Evolutionary conservation across 345 rosid genomes (phyloP), one percentile per base, ranked within the genome.

Genomic region (Eucalyptus virginea): DNA sequence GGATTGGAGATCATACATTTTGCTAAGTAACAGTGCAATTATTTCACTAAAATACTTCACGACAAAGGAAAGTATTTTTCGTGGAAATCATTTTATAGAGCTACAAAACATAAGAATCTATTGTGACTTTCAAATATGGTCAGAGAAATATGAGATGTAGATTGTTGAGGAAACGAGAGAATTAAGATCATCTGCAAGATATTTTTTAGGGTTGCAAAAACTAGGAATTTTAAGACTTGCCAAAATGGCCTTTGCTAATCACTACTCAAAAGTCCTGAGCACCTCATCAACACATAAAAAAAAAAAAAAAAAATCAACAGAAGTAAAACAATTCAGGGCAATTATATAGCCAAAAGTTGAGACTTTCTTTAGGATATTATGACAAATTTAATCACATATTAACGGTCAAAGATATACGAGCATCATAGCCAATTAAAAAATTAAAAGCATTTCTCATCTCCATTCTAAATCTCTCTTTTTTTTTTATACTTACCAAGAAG

Each of bases 261-360:
- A 52, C 23, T 4, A n/a, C 40, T 69, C 24, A 34, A 18, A 34
- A 9, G 12, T 69, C 12, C 3, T 5, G 12, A 9, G 9, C 12
- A 32, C 24, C 81, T 34, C 3, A 17, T 17, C 23, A 0, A 69
- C 0, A 69, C 1, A 8, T 1, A 17, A 7, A 30, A 4, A 30
- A 8, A 14, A 28, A 5, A 26, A 12, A 6, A 13, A 60, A 62
- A 11, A 13, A 0, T 4, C 6, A 8, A 21, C 44, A 69, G 21
- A 34, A 69, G 24, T 17, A 32, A 69, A 17, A 34, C 42, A 69
- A 34, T 69, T 32, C 24, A 34, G 10, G 5, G 13, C 81, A 69
- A 69, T 34, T 24, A 18, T 32, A 11, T 69, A 4, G 42, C 81
- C 2, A 69, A 15, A 69, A 69, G 42, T 69, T 11, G 81, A 69